Conservation (phyloP, 305 asterid genomes). For the Andrographis paniculata region DNA sequence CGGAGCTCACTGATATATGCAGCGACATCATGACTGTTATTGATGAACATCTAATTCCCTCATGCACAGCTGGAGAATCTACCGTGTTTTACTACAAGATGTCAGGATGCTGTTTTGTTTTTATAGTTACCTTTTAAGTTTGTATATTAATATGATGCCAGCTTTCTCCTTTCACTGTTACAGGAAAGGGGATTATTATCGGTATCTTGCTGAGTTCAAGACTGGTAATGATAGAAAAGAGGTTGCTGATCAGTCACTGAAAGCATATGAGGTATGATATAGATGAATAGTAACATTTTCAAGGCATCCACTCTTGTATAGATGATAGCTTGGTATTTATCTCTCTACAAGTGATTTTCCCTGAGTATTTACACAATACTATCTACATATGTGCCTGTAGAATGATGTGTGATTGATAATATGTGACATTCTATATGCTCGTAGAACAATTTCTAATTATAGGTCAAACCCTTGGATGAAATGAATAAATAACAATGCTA, state of each 20-base stretch:
- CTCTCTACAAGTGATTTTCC: no score
- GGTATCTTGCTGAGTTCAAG: constrained; percentile 91
- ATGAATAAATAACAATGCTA: no score
- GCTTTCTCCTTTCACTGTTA: constrained; percentile 15
- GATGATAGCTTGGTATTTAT: no score
- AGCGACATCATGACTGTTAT: constrained; percentile 3
- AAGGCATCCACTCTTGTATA: no score
- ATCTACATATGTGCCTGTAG: no score
- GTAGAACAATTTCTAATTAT: no score
- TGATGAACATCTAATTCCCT: constrained; percentile 12
- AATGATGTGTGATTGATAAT: no score
- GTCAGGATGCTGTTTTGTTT: constrained; percentile 9
- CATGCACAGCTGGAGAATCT: constrained; percentile 12
- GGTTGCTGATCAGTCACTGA: constrained; percentile 78
- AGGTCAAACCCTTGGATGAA: no score
- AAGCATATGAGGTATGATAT: constrained; percentile 73
- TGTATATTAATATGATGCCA: constrained; percentile 4
- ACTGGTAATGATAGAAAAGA: constrained; percentile 63
- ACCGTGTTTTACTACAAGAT: constrained; percentile 14
- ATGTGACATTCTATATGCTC: no score
- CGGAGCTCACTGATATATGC: constrained; percentile 4
- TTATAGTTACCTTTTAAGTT: background rate
- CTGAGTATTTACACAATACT: no score
- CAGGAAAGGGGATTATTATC: constrained; percentile 95
- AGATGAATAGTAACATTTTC: constrained; percentile 2